These are phyloP conservation scores for Termitomyces sp. DNA, from an alignment of 768 basidiomycete species.

Conservation along the genomic window DNA sequence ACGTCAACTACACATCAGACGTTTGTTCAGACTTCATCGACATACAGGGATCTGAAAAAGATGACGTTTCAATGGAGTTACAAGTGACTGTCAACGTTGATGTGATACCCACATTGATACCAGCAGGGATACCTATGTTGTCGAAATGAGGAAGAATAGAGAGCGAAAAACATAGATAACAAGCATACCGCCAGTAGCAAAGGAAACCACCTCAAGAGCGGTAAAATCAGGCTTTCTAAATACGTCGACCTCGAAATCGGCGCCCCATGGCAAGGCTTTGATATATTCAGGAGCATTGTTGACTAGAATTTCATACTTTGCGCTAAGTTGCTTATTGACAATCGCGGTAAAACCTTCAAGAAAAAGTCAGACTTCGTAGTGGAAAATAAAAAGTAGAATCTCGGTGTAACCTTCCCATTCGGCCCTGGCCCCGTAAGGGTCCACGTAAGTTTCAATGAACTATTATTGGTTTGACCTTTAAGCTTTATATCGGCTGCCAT, in stretches of 20 bases:
- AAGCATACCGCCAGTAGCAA: slow-evolving; percentile 72
- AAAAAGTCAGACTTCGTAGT: slow-evolving; percentile 5
- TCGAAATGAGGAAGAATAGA: neutral
- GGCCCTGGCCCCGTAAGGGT: slow-evolving; percentile 86
- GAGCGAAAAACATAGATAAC: slow-evolving; percentile 6
- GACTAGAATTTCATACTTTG: slow-evolving; percentile 77
- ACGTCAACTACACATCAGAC: neutral
- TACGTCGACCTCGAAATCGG: slow-evolving; percentile 57
- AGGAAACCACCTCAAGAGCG: slow-evolving; percentile 75
- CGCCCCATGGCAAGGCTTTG: slow-evolving; percentile 80
- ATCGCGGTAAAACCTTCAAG: slow-evolving; percentile 79
- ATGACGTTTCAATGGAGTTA: neutral
- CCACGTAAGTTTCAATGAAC: slow-evolving; percentile 83
- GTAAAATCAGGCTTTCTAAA: slow-evolving; percentile 90
- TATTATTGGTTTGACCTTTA: slow-evolving; percentile 11
- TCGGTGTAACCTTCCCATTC: slow-evolving; percentile 77
- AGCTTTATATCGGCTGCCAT: neutral
- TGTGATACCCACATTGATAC: slow-evolving; percentile 62
- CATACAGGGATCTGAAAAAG: slow-evolving; percentile 57
- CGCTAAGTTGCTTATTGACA: slow-evolving; percentile 78
- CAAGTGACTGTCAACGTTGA: neutral
- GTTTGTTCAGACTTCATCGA: neutral
- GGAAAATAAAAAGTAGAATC: neutral
- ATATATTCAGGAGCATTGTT: slow-evolving; percentile 73
- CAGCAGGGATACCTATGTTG: slow-evolving; percentile 70